Conservation (phyloP, 345 rosid genomes). For the Eucalyptus cloeziana region DNA sequence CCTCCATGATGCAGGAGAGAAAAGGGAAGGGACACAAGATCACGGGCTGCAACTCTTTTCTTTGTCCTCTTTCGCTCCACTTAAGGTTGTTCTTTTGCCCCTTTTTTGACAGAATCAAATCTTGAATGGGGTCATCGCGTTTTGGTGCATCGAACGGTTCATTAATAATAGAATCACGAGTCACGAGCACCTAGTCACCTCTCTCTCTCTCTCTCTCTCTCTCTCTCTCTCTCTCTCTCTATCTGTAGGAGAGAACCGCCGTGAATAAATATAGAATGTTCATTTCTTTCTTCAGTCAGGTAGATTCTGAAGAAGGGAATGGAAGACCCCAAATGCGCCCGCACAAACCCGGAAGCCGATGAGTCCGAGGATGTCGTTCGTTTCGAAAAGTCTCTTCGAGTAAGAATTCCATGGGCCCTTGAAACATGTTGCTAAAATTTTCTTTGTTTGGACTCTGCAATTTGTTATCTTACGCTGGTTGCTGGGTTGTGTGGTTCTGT, state of each 20-base stretch:
- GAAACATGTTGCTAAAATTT: not conserved
- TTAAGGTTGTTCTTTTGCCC: not conserved
- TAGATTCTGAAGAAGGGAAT: not conserved
- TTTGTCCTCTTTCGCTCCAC: conserved; percentile 19
- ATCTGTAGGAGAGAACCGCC: not conserved
- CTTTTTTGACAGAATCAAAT: not conserved
- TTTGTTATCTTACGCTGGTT: not conserved
- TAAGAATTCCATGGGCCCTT: not conserved
- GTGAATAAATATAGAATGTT: not conserved
- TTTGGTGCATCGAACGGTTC: not conserved
- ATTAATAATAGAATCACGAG: not conserved
- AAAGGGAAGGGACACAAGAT: conserved; percentile 1
- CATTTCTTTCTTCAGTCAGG: not conserved
- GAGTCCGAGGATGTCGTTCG: conserved; percentile 12
- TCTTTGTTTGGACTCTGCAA: not conserved
- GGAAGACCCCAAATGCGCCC: conserved; percentile 4
- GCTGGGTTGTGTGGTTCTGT: not conserved
- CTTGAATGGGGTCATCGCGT: not conserved
- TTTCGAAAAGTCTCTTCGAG: conserved; percentile 49
- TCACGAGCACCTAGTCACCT: not conserved
- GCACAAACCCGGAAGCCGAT: conserved; percentile 1
- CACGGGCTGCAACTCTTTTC: conserved; percentile 29
- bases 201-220: not conserved
- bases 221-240: not conserved
- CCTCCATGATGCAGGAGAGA: not conserved